These are phyloP conservation scores for Penicillium palitans DNA, from an alignment of 2,329 filamentous ascomycete genomes.

Conservation along the genomic window DNA sequence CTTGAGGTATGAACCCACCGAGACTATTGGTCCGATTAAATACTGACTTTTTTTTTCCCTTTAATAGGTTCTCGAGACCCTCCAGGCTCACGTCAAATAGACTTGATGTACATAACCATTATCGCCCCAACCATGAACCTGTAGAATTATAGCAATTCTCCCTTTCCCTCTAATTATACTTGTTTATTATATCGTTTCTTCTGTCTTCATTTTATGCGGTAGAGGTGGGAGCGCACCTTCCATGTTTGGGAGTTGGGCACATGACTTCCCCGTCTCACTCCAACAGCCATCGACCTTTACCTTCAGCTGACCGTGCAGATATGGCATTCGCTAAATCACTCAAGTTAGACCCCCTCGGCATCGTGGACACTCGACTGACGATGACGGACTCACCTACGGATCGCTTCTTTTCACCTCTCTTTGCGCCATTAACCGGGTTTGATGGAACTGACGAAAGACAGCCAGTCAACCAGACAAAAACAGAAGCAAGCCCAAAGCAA, in stretches of 20 bases:
- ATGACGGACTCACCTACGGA: slow-evolving; percentile 15
- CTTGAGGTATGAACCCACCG: slow-evolving; percentile 69
- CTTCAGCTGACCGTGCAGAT: neutral
- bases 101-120: slow-evolving; percentile 44
- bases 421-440: slow-evolving; percentile 13
- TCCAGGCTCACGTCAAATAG: slow-evolving; percentile 53
- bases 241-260: neutral
- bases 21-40: neutral
- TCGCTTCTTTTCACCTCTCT: slow-evolving; percentile 12
- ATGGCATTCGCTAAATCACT: slow-evolving; percentile 18
- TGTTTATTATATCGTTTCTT: slow-evolving; percentile 19
- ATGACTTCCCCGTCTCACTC: neutral
- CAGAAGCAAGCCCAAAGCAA: neutral
- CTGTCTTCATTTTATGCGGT: slow-evolving; percentile 4
- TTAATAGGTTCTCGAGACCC: slow-evolving; percentile 50
- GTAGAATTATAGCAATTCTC: slow-evolving; percentile 46
- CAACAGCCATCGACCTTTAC: neutral
- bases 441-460: slow-evolving; percentile 5
- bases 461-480: neutral
- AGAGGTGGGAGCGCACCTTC: slow-evolving; percentile 19
- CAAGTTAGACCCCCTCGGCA: slow-evolving; percentile 19
- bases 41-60: slow-evolving; percentile 6
- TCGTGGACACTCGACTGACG: slow-evolving; percentile 20
- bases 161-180: slow-evolving; percentile 17
- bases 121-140: slow-evolving; percentile 34